phyloP scores from a whole-genome alignment of 1,284 basidiomycete genomes.

The Ustilago shanxiensis region DNA sequence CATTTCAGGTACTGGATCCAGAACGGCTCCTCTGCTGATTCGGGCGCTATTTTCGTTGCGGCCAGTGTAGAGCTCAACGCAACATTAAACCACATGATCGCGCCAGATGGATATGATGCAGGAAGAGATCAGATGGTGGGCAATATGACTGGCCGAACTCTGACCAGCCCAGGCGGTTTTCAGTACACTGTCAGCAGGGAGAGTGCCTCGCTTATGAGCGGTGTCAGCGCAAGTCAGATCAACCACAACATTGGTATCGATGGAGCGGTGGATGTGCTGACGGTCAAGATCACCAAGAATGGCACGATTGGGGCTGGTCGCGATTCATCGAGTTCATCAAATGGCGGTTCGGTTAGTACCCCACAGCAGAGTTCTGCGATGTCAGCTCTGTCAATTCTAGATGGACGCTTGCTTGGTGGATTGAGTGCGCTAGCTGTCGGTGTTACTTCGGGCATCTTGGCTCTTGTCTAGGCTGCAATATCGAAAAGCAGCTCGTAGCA shows the following conservation, averaged over 20 bases:
- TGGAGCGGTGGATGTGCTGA: conserved; percentile 59
- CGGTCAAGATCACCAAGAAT: conserved; percentile 58
- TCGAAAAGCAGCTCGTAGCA: background rate
- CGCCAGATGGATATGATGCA: conserved; percentile 63
- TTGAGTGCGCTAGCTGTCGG: background rate
- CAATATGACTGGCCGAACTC: conserved; percentile 58
- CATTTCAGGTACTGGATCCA: conserved; percentile 67
- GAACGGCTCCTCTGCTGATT: conserved; percentile 55
- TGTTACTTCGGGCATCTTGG: conserved; percentile 13
- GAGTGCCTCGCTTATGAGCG: conserved; percentile 42
- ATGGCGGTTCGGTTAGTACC: conserved; percentile 22
- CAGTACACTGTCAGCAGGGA: conserved; percentile 54
- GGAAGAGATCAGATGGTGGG: conserved; percentile 62
- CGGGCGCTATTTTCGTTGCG: conserved; percentile 66
- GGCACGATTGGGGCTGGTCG: conserved; percentile 47
- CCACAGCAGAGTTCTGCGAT: conserved; percentile 19
- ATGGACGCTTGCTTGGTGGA: background rate
- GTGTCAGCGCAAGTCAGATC: conserved; percentile 49
- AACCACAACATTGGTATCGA: conserved; percentile 66
- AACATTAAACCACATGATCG: conserved; percentile 58
- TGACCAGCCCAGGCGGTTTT: conserved; percentile 53
- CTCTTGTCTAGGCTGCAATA: background rate
- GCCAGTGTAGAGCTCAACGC: conserved; percentile 58
- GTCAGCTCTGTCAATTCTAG: background rate
- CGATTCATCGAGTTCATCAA: conserved; percentile 7